These are phyloP conservation scores for Solanum appendiculatum DNA, from an alignment of 257 asterid species.

Conservation along the genomic window DNA sequence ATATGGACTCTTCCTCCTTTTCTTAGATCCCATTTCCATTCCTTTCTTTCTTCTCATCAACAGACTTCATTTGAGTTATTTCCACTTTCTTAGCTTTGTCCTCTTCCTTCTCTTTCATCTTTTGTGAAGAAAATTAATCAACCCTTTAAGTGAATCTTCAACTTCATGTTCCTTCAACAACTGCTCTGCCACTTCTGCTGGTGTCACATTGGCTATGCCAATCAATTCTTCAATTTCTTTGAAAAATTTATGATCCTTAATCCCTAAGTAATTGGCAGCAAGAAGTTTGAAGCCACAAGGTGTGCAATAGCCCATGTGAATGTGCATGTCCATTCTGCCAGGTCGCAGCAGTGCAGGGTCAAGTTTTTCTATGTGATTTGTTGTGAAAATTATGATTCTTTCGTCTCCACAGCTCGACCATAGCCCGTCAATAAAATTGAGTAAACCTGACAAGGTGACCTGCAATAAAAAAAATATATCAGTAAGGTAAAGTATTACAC, in stretches of 20 bases:
- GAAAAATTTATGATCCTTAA: background rate
- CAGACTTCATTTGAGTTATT: background rate
- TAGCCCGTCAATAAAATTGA: conserved; percentile 3
- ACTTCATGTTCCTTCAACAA: conserved; percentile 4
- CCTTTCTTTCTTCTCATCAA: background rate
- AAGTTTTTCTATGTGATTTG: conserved; percentile 21
- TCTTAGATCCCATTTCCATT: background rate
- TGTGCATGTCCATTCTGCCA: conserved; percentile 20
- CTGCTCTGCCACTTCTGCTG: conserved; percentile 12
- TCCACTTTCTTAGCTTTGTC: background rate
- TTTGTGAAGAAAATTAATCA: background rate
- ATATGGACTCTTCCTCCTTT: background rate
- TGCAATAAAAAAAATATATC: background rate
- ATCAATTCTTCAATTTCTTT: conserved; percentile 14
- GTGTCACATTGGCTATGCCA: background rate
- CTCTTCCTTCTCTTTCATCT: background rate
- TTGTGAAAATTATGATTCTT: conserved; percentile 6
- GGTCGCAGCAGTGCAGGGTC: conserved; percentile 26
- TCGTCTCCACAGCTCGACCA: background rate
- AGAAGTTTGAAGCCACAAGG: background rate
- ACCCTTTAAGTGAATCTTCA: conserved; percentile 1
- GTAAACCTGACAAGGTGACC: conserved; percentile 2
- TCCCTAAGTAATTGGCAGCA: background rate
- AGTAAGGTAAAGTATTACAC: background rate
- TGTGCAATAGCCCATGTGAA: background rate